A percentile compares a stretch with the other conserved stretches of the same genome.
phyloP scores from a whole-genome alignment of 1,284 basidiomycete genomes.

The Inonotus hispidus region DNA sequence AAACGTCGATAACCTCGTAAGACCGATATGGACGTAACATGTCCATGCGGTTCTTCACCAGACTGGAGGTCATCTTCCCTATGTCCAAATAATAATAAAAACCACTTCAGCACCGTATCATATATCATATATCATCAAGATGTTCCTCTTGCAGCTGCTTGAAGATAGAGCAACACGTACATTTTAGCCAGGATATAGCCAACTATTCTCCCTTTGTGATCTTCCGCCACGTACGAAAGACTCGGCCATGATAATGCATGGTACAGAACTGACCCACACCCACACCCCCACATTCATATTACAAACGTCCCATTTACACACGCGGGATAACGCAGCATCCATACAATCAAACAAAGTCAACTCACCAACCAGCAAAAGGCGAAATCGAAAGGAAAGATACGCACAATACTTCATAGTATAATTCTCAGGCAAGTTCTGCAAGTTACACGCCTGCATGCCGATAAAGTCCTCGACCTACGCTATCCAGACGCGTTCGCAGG shows the following conservation, averaged over 20 bases:
- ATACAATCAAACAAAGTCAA: neutral
- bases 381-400: conserved; percentile 26
- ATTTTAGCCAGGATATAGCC: conserved; percentile 96
- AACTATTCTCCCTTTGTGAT: conserved; percentile 83
- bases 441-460: conserved; percentile 90
- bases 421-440: conserved; percentile 85
- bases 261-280: conserved; percentile 66
- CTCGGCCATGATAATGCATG: conserved; percentile 91
- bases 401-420: conserved; percentile 84
- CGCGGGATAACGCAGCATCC: neutral
- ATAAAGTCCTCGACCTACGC: conserved; percentile 61
- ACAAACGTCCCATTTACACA: neutral
- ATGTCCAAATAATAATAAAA: conserved; percentile 24
- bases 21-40: conserved; percentile 91
- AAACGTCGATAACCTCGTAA: conserved; percentile 79
- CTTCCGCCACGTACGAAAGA: conserved; percentile 91
- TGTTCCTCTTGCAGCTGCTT: neutral
- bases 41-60: conserved; percentile 66
- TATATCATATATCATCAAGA: conserved; percentile 1
- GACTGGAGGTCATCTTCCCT: conserved; percentile 71
- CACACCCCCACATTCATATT: neutral
- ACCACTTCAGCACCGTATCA: neutral
- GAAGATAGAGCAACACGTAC: conserved; percentile 38
- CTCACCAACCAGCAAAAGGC: neutral
- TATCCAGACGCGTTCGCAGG: neutral